Base-by-base conservation (phyloP, 106 monocot genomes). In the Phalaenopsis equestris region DNA sequence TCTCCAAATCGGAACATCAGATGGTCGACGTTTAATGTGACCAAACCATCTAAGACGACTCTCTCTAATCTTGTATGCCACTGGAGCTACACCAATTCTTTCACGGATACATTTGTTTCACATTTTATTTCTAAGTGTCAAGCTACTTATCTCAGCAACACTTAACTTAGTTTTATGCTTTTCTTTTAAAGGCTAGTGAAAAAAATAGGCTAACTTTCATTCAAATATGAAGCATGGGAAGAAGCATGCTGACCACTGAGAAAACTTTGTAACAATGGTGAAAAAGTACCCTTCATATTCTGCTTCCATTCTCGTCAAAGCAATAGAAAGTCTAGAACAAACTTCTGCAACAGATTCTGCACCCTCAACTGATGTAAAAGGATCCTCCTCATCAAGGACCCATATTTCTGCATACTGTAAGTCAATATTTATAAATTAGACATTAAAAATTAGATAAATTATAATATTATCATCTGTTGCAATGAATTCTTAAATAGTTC, bases 321-420 rank as follows among this genome's bases (percentile, higher is more conserved):
- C 89, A 86, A 57, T 73, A 81, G 83, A 47, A 56, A 96, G 86
- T 82, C 93, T 81, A 73, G 86, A 92, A 36, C 79, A 93, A 87
- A 96, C 96, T 79, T 94, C 87, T 70, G 89, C 88, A 80, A 94
- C 96, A 87, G 93, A 90, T 84, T 96, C 93, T 56, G 93, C 93
- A 46, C 93, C 96, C 85, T 94, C 93, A 23, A 88, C 91, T 82
- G 86, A 72, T 79, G 68, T 65, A 75, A 92, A 94, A 76, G 96
- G 93, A 89, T 96, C 87, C 52, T 82, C 85, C 73, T 88, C 94
- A 83, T 96, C 96, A 67, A 92, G 86, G 18, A 87, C 84, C 93
- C 93, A 96, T 80, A 92, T 90, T 73, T 96, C 96, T 30, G 91
- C 52, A 87, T 96, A 96, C 96, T 96, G 89, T 37, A 23, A 79